Conservation (phyloP, 805 yeast genomes). For the Myxozyma melibiosi region DNA sequence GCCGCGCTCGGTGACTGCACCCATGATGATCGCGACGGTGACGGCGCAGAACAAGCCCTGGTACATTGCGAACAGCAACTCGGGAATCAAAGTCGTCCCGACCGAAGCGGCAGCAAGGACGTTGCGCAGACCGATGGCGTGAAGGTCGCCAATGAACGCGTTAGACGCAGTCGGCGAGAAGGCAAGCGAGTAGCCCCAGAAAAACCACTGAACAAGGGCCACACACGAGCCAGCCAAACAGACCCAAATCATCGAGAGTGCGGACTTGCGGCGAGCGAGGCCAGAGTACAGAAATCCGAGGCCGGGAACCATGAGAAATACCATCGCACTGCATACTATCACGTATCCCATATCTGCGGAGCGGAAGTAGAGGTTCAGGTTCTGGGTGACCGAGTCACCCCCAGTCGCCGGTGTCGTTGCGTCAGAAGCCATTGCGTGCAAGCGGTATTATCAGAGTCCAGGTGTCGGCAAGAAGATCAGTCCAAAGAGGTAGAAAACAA, state of each 20-base stretch:
- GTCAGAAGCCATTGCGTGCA: background rate
- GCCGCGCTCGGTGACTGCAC: conserved; percentile 93
- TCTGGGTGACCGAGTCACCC: conserved; percentile 72
- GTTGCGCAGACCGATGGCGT: conserved; percentile 77
- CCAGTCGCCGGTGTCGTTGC: conserved; percentile 59
- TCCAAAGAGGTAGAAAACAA: too few species aligned
- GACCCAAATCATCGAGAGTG: conserved; percentile 90
- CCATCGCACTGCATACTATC: conserved; percentile 50
- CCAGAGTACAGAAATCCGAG: conserved; percentile 92
- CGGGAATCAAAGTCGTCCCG: conserved; percentile 61
- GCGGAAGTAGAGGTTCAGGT: conserved; percentile 60
- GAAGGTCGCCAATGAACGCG: conserved; percentile 83
- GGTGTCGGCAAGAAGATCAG: too few species aligned
- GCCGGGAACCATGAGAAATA: conserved; percentile 94
- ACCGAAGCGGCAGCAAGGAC: conserved; percentile 53
- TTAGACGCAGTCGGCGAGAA: conserved; percentile 75
- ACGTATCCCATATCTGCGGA: conserved; percentile 47
- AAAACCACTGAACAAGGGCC: conserved; percentile 91
- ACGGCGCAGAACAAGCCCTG: conserved; percentile 91
- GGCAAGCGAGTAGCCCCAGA: conserved; percentile 95
- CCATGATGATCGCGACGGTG: conserved; percentile 85
- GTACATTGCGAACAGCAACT: conserved; percentile 78
- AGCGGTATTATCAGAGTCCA: too few species aligned
- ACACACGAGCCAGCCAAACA: conserved; percentile 85
- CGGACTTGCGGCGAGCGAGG: conserved; percentile 93